Percentiles rank a stretch among this genome's conserved stretches.
These are phyloP conservation scores for Alternaria solani DNA, from an alignment of 2,329 filamentous ascomycete genomes.

Conservation along the genomic window DNA sequence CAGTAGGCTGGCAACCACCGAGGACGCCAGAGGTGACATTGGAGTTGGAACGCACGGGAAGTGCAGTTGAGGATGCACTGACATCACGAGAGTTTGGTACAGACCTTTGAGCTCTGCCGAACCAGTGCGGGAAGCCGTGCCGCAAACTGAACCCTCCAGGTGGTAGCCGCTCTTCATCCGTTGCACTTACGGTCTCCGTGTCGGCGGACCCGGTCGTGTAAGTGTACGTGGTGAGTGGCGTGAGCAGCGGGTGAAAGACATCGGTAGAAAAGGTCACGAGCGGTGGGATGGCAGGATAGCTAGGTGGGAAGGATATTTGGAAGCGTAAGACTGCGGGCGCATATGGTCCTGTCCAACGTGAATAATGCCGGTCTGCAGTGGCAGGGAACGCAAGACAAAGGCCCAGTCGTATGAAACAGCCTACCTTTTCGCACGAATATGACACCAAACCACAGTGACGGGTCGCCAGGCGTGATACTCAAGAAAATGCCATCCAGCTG, in stretches of 20 bases:
- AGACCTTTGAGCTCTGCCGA: slow-evolving; percentile 58
- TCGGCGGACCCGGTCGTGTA: slow-evolving; percentile 79
- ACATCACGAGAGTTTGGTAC: slow-evolving; percentile 43
- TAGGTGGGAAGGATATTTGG: slow-evolving; percentile 83
- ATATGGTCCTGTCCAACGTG: slow-evolving; percentile 76
- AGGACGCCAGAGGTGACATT: slow-evolving; percentile 15
- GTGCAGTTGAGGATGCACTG: slow-evolving; percentile 40
- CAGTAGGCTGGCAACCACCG: slow-evolving; percentile 10
- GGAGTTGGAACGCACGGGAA: slow-evolving; percentile 25
- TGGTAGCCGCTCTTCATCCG: slow-evolving; percentile 81
- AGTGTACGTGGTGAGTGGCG: slow-evolving; percentile 92
- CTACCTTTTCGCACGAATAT: slow-evolving; percentile 89
- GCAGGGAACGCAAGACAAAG: slow-evolving; percentile 14
- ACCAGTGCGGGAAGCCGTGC: slow-evolving; percentile 92
- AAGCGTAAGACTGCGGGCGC: slow-evolving; percentile 86
- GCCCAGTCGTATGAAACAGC: slow-evolving; percentile 25
- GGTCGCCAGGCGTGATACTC: slow-evolving; percentile 80
- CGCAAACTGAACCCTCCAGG: slow-evolving; percentile 90
- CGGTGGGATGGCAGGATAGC: slow-evolving; percentile 81
- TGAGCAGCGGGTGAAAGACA: slow-evolving; percentile 93
- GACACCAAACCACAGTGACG: slow-evolving; percentile 86
- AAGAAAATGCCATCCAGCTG: slow-evolving; percentile 89
- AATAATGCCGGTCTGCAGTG: slow-evolving; percentile 26
- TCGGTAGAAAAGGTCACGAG: slow-evolving; percentile 89
- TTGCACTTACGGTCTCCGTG: slow-evolving; percentile 81